Conservation (phyloP, 768 basidiomycete genomes). For the Coprinellus micaceus region DNA sequence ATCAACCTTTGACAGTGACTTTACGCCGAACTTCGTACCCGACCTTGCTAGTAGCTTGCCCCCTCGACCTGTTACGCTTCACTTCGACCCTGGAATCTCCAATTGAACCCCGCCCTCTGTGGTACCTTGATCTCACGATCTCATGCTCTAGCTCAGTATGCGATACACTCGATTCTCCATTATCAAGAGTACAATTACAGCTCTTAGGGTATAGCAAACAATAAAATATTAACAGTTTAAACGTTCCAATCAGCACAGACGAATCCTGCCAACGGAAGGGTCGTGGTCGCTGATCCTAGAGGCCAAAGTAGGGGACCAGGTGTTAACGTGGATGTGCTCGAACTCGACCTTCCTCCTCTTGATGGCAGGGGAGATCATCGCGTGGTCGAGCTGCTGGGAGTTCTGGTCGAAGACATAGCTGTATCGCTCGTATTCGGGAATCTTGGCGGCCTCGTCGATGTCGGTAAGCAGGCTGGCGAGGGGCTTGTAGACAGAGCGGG, state of each 20-base stretch:
- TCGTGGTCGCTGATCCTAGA: slow-evolving; percentile 57
- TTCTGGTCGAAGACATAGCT: slow-evolving; percentile 61
- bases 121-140: neutral
- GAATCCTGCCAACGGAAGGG: slow-evolving; percentile 50
- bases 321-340: slow-evolving; percentile 62
- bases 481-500: slow-evolving; percentile 48
- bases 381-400: slow-evolving; percentile 57
- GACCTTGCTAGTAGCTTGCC: neutral
- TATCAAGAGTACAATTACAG: too few relatives aligned
- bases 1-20: neutral
- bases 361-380: slow-evolving; percentile 48
- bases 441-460: slow-evolving; percentile 47
- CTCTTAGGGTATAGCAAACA: too few relatives aligned
- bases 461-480: slow-evolving; percentile 41
- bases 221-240: neutral
- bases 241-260: slow-evolving; percentile 34
- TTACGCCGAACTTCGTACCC: too few relatives aligned
- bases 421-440: slow-evolving; percentile 51
- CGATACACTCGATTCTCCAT: neutral
- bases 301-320: slow-evolving; percentile 42
- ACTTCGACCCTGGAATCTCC: neutral
- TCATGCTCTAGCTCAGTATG: neutral
- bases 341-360: slow-evolving; percentile 38
- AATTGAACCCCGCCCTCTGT: neutral
- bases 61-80: neutral